Evolutionary conservation across 2,329 filamentous ascomycete genomes (phyloP).

Genomic region (Zasmidium angulare): DNA sequence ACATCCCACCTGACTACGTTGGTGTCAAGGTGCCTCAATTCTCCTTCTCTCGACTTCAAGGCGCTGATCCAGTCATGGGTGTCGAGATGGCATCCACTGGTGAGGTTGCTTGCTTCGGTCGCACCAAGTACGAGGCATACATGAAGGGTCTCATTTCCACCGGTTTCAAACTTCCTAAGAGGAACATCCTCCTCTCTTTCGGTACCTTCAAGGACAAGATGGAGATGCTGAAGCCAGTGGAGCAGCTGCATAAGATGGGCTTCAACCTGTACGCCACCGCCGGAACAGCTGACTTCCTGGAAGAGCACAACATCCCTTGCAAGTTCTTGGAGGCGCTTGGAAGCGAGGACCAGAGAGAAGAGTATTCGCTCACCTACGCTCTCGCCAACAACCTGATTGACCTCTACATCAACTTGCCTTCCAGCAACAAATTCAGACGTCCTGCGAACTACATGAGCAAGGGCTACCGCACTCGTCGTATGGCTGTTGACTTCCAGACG

Average conservation of each 20-base stretch:
- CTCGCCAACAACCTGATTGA: slow-evolving; percentile 97
- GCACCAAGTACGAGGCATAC: slow-evolving; percentile 96
- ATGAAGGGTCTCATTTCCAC: slow-evolving; percentile 94
- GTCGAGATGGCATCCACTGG: slow-evolving; percentile 99
- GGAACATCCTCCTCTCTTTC: slow-evolving; percentile 92
- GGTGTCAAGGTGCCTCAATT: slow-evolving; percentile 99
- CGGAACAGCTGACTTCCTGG: slow-evolving; percentile 93
- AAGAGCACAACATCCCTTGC: slow-evolving; percentile 86
- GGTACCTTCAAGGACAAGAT: slow-evolving; percentile 97
- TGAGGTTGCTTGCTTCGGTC: slow-evolving; percentile 94
- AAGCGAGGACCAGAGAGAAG: slow-evolving; percentile 81
- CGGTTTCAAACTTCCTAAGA: slow-evolving; percentile 93
- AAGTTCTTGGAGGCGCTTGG: slow-evolving; percentile 88
- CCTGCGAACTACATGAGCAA: slow-evolving; percentile 98
- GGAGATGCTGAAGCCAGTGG: slow-evolving; percentile 90
- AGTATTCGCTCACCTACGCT: slow-evolving; percentile 96
- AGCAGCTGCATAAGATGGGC: slow-evolving; percentile 84
- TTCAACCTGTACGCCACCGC: slow-evolving; percentile 96
- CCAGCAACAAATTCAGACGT: slow-evolving; percentile 92
- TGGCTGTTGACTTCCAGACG: slow-evolving; percentile 98
- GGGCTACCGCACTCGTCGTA: slow-evolving; percentile 92
- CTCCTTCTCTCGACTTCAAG: slow-evolving; percentile 95
- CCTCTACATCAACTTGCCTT: slow-evolving; percentile 98
- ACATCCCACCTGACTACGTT: slow-evolving; percentile 77
- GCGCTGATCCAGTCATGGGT: slow-evolving; percentile 91